These are phyloP conservation scores for Fusarium graminum DNA, from an alignment of 2,329 filamentous ascomycete species.

Conservation along the genomic window DNA sequence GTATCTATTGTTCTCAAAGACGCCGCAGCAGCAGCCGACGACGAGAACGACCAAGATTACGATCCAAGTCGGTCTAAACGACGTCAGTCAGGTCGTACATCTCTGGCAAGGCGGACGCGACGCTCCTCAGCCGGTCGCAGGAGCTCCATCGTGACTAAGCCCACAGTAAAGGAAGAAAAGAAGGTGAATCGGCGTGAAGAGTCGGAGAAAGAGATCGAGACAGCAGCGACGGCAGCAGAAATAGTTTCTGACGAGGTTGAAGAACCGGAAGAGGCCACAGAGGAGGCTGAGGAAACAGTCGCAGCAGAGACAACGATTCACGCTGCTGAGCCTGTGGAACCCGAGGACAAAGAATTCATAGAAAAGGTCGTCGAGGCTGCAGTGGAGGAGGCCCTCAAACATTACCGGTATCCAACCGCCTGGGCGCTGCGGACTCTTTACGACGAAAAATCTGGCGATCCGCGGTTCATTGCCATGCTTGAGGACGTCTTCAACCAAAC, in stretches of 20 bases:
- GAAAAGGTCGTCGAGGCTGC: conserved; percentile 68
- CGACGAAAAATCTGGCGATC: conserved; percentile 67
- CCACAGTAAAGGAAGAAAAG: conserved; percentile 38
- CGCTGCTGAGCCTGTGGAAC: conserved; percentile 41
- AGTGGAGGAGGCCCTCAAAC: conserved; percentile 69
- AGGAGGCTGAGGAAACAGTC: conserved; percentile 19
- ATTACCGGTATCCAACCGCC: conserved; percentile 71
- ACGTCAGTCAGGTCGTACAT: conserved; percentile 53
- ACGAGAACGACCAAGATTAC: conserved; percentile 61
- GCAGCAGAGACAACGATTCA: conserved; percentile 38
- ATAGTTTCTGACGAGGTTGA: neutral
- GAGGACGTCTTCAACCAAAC: conserved; percentile 70
- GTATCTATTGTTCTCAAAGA: conserved; percentile 46
- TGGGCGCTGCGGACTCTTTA: conserved; percentile 72
- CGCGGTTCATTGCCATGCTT: conserved; percentile 67
- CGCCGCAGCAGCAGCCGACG: conserved; percentile 51
- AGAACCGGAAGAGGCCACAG: conserved; percentile 25
- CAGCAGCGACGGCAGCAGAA: conserved; percentile 10
- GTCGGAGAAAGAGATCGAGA: conserved; percentile 25
- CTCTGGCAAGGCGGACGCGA: conserved; percentile 49
- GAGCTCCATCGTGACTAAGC: conserved; percentile 44
- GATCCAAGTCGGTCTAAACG: conserved; percentile 56
- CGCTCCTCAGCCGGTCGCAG: conserved; percentile 44
- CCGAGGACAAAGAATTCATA: conserved; percentile 59
- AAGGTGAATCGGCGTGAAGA: conserved; percentile 33